phyloP scores from a whole-genome alignment of 1,284 basidiomycete species.

The Dichomitus squalens region DNA sequence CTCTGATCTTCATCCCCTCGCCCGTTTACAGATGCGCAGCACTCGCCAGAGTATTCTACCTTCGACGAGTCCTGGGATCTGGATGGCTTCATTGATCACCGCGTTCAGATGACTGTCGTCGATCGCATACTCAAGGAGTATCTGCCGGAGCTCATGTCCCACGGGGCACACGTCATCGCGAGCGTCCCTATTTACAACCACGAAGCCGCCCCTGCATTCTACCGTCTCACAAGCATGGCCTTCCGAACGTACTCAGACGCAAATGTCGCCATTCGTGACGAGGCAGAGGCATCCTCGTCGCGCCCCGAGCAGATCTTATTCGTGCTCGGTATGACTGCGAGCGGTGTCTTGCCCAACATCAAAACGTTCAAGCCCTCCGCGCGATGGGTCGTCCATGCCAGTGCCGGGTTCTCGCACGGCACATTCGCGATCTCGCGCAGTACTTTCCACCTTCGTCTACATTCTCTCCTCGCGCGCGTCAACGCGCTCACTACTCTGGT shows the following conservation, averaged over 20 bases:
- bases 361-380: slow-evolving; percentile 16
- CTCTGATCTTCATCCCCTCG: background rate
- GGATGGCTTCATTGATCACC: slow-evolving; percentile 21
- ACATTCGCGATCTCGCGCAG: slow-evolving; percentile 28
- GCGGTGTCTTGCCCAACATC: background rate
- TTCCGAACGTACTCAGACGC: slow-evolving; percentile 22
- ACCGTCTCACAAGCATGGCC: slow-evolving; percentile 25
- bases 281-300: background rate
- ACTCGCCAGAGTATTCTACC: slow-evolving; percentile 21
- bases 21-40: slow-evolving; percentile 20
- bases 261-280: slow-evolving; percentile 9
- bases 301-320: slow-evolving; percentile 25
- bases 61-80: slow-evolving; percentile 24
- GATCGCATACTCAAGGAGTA: slow-evolving; percentile 15
- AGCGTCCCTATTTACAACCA: slow-evolving; percentile 26
- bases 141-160: slow-evolving; percentile 21
- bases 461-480: slow-evolving; percentile 26
- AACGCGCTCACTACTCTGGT: slow-evolving; percentile 33
- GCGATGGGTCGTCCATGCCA: slow-evolving; percentile 26
- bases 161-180: slow-evolving; percentile 28
- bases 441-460: slow-evolving; percentile 28
- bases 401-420: slow-evolving; percentile 23
- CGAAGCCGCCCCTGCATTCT: slow-evolving; percentile 6
- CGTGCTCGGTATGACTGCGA: slow-evolving; percentile 30
- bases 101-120: background rate